A percentile compares a stretch with the other conserved stretches of the same genome.
phyloP scores from a whole-genome alignment of 306 rosid genomes.

The Luffa acutangula region DNA sequence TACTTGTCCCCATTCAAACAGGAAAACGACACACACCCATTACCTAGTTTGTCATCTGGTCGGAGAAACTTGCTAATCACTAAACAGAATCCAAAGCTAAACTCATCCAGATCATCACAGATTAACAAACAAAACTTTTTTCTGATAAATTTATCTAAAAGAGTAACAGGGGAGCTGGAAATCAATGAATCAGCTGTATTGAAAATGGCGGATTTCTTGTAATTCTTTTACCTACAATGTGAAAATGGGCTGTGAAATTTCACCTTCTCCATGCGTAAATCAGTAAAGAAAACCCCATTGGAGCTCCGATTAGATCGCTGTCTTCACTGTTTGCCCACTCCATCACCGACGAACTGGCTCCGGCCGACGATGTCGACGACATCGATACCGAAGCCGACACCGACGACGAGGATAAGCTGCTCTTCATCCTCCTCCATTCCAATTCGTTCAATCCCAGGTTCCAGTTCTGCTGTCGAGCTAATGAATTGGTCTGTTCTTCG shows the following conservation, averaged over 20 bases:
- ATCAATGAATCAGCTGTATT: not conserved
- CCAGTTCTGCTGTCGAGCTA: slow-evolving; percentile 33
- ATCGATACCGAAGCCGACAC: slow-evolving; percentile 52
- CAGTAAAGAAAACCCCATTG: slow-evolving; percentile 47
- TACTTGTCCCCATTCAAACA: not conserved
- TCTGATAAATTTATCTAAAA: not conserved
- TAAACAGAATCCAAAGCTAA: not conserved
- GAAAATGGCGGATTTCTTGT: not conserved
- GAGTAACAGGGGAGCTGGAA: not conserved
- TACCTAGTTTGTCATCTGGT: not conserved
- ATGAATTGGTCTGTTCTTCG: not conserved
- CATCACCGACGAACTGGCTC: slow-evolving; percentile 50
- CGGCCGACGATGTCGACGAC: slow-evolving; percentile 64
- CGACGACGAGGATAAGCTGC: slow-evolving; percentile 65
- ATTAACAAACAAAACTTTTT: not conserved
- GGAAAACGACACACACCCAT: not conserved
- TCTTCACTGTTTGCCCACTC: slow-evolving; percentile 88
- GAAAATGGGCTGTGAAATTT: not conserved
- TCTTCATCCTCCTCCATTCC: slow-evolving; percentile 59
- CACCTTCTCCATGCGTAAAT: slow-evolving; percentile 85
- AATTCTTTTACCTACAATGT: not conserved
- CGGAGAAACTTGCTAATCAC: not conserved
- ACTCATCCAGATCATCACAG: not conserved
- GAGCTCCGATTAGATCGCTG: slow-evolving; percentile 28
- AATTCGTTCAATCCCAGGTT: slow-evolving; percentile 36